Evolutionary conservation across 345 rosid genomes (phyloP), one percentile per base, ranked within the genome.

Genomic region (Erucastrum elatum): DNA sequence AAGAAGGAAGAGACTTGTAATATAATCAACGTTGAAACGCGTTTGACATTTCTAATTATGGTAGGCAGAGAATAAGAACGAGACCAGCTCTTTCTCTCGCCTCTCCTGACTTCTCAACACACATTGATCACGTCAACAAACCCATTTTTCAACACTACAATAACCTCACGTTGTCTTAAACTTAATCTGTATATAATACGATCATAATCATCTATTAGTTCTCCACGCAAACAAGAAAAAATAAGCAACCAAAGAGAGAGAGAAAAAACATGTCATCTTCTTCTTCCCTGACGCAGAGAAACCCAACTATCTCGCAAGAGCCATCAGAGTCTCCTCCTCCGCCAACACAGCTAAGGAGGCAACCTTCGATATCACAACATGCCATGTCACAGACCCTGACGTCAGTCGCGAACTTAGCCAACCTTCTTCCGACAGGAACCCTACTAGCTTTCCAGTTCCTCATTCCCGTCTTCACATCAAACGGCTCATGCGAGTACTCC

Each of bases 361-460:
- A 85, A 4, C 67, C 75, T 1, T 87, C 91, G 7, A 49, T 80
- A 2, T 83, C 97, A 1, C 97, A 84, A 25, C 65, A 84, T 1
- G 96, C 96, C 10, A 69, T 94, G 71, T 84, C 96, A 17, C 95
- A 88, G 73, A 89, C 99, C 44, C 85, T 95, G 9, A 88, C 90
- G 1, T 86, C 85, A 83, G 89, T 92, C 9, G 97, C 99, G 3
- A 90, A 90, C 85, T 85, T 95, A 9, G 93, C 99, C 4, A 91
- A 95, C 79, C 97, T 95, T 75, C 98, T 95, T 60, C 98, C 99
- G 0, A 95, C 99, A 3, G 98, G 99, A 8, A 92, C 98, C 9
- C 87, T 95, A 16, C 33, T 93, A 30, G 97, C 99, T 11, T 93
- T 95, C 83, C 93, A 89, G 83, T 84, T 95, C 16, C 91, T 95